Conservation (phyloP, 2,329 filamentous ascomycete species). For the Cytospora piceicola region DNA sequence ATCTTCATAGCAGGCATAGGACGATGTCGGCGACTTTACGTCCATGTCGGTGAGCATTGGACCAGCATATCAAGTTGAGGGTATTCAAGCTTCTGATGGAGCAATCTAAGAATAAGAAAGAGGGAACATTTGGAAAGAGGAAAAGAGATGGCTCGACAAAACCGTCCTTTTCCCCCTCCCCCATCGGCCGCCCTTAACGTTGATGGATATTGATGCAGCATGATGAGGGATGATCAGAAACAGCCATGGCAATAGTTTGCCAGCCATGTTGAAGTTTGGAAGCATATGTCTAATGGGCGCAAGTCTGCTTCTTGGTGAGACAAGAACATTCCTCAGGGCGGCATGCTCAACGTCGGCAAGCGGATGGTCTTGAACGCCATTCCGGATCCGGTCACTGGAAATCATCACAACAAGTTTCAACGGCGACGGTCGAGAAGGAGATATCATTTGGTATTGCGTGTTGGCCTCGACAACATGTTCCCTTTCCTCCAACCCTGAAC, state of each 20-base stretch:
- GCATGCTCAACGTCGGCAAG: neutral
- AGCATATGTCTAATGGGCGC: constrained; percentile 1
- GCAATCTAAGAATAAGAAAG: neutral
- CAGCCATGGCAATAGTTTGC: constrained; percentile 5
- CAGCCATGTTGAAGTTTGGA: constrained; percentile 29
- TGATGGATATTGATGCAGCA: constrained; percentile 14
- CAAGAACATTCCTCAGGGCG: constrained; percentile 27
- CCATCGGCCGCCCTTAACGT: neutral
- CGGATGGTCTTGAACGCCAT: neutral
- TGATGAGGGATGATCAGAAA: constrained; percentile 1
- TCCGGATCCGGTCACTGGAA: neutral
- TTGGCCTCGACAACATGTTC: too few species aligned
- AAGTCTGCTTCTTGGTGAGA: constrained; percentile 23
- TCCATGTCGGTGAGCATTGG: constrained; percentile 19
- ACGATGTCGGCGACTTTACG: constrained; percentile 12
- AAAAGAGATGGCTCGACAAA: neutral
- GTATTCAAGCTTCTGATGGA: neutral
- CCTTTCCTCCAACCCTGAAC: too few species aligned
- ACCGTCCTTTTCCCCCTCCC: neutral
- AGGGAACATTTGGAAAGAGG: neutral
- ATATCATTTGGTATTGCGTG: too few species aligned
- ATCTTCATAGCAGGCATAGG: constrained; percentile 21
- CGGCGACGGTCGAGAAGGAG: too few species aligned
- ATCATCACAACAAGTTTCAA: too few species aligned
- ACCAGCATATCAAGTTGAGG: constrained; percentile 10